Conservation (phyloP, 169 alveolate genomes). For the Plasmodium chabaudi region DNA sequence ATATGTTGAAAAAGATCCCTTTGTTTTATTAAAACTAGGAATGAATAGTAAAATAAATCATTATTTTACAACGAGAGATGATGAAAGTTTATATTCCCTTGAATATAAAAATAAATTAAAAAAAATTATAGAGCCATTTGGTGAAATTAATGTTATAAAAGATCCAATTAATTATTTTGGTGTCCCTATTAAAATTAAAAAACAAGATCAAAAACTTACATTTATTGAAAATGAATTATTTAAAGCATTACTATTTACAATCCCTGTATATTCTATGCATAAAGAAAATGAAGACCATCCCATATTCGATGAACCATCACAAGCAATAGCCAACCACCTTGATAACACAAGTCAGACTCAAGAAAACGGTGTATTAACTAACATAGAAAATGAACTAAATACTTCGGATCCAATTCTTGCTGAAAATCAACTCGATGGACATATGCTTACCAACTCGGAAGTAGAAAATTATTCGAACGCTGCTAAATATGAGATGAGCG, state of each 20-base stretch:
- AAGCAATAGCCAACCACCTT: not conserved
- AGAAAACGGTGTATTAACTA: not conserved
- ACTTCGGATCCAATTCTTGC: not conserved
- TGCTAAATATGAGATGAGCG: not conserved
- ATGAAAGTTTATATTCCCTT: constrained; percentile 33
- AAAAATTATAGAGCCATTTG: constrained; percentile 48
- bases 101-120: constrained; percentile 61
- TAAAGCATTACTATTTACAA: constrained; percentile 47
- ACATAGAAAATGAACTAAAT: not conserved
- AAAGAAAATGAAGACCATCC: not conserved
- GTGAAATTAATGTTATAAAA: constrained; percentile 54
- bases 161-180: constrained; percentile 59
- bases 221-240: constrained; percentile 61
- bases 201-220: constrained; percentile 34
- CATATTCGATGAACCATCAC: not conserved
- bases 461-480: not conserved
- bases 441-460: not conserved
- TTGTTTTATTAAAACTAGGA: constrained; percentile 42
- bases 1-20: constrained; percentile 53
- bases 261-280: constrained; percentile 26
- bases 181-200: constrained; percentile 41
- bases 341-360: not conserved
- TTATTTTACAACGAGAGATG: constrained; percentile 33
- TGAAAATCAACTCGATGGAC: not conserved
- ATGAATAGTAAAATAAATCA: constrained; percentile 71